Base-by-base conservation (phyloP, 768 basidiomycete species). In the Scleroderma bovista region DNA sequence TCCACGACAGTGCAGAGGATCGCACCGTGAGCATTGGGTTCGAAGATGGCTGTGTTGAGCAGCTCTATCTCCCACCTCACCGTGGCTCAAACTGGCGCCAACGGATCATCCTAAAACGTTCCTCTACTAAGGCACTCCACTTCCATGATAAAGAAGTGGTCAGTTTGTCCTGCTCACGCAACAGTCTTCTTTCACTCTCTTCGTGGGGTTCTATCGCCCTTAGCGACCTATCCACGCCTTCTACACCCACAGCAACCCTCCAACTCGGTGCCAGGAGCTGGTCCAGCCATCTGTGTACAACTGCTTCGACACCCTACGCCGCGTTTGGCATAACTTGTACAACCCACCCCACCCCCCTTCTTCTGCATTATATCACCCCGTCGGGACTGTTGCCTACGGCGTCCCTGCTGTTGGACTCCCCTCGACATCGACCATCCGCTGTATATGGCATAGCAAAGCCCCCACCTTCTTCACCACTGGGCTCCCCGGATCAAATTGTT, bases 401-500 rank as follows among this genome's bases (percentile, higher is more conserved):
- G 6, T 70, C 72, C 38, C 71, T 76, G 40, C 61, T 75, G 51
- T 71, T 88, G 43, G 70, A 72, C 47, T 69, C 75, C 7, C 58
- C 64, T 24, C 61, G 66, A 47, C 53, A 60, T 31, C 39, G 51
- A 42, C 59, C 64, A 3, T 77, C 81, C 31, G 86, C 88, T 1
- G 89, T 89, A 10, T 91, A 90, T 68, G 84, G 78, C 38, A 78
- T 93, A 61, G 70, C 79, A 8, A 71, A 69, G 22, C 78, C 79
- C 7, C 83, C 86, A 1, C 72, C 74, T 0, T 73, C 78, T 23
- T 82, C 83, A 19, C 79, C 83, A 1, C 82, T 84, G 76, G 88
- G 88, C 3, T 67, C 77, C 2, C 85, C 86, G 3, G 80, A 85
- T 16, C 75, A 88, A 58, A 76, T 88, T 17, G 49, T 93, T 20